A percentile compares a stretch with the other conserved stretches of the same genome.
Conservation (phyloP, 176 grass and related monocot species). For the Ampelocalamus luodianensis region DNA sequence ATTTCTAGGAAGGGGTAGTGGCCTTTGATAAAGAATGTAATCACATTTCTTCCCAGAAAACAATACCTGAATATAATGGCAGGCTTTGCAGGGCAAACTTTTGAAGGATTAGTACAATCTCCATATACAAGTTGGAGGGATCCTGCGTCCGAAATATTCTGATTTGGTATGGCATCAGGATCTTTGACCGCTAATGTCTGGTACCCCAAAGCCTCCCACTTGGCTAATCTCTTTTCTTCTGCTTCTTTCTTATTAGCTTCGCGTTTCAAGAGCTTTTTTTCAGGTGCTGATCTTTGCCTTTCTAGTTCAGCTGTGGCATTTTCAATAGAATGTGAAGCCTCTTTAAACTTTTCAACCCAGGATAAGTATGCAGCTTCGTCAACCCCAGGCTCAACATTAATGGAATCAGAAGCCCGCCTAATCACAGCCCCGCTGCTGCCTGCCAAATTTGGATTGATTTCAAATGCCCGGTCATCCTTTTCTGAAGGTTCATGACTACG, state of each 20-base stretch:
- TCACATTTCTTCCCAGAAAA: slow-evolving; percentile 34
- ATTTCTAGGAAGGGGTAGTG: neutral
- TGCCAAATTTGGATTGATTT: slow-evolving; percentile 73
- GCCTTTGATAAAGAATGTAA: slow-evolving; percentile 23
- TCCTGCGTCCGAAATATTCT: slow-evolving; percentile 59
- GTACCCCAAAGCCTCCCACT: slow-evolving; percentile 84
- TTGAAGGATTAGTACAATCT: slow-evolving; percentile 89
- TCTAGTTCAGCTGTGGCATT: slow-evolving; percentile 49
- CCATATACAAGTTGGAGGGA: slow-evolving; percentile 89
- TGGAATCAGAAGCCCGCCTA: slow-evolving; percentile 54
- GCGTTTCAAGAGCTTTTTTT: slow-evolving; percentile 66
- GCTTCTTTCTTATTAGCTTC: slow-evolving; percentile 77
- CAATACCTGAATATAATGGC: slow-evolving; percentile 91
- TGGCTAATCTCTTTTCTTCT: slow-evolving; percentile 80
- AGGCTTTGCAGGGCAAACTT: slow-evolving; percentile 64
- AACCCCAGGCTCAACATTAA: slow-evolving; percentile 64
- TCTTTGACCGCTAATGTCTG: slow-evolving; percentile 66
- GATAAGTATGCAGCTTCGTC: slow-evolving; percentile 81
- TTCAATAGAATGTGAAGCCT: slow-evolving; percentile 62
- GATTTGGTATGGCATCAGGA: slow-evolving; percentile 56
- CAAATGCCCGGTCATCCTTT: slow-evolving; percentile 62
- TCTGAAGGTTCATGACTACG: slow-evolving; percentile 59
- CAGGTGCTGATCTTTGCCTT: slow-evolving; percentile 56
- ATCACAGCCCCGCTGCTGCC: slow-evolving; percentile 34
- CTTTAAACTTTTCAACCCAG: slow-evolving; percentile 93